Base-by-base conservation (phyloP, 2,329 filamentous ascomycete species). In the Grosmannia huntii region DNA sequence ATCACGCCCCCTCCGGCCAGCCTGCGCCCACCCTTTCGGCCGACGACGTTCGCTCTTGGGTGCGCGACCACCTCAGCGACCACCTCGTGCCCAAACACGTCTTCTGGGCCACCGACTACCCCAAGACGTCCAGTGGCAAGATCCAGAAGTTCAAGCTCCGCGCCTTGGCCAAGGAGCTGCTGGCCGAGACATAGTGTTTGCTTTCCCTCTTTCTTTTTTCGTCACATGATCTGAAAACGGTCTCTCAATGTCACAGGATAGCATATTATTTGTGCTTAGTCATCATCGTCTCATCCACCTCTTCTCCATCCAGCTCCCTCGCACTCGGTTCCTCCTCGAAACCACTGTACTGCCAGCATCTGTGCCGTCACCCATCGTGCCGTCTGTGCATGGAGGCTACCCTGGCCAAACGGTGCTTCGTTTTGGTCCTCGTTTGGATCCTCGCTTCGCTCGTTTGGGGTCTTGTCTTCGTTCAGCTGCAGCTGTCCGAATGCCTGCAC, bases 111-210 rank as follows among this genome's bases (percentile, higher is more conserved):
- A 78, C 85, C 0, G 81, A 84, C n/a, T 95, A 89, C 68, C 92
- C 92, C 23, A 96, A 96, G 79, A 99, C 94, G 41, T 88, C 90
- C 6, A 96, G 90, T 69, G 92, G 92, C 27, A 99, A 99, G 81
- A 91, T 97, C 58, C 90, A 96, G 74, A 96, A 97, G 74, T 96
- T 87, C 69, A 92, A 86, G 74, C 70, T 97, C 66, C 81, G 82
- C 66, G 86, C 90, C 19, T 74, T 79, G 66, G 91, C 63, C 19
- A 57, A 56, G 54, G 5, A 46, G 33, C 6, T 61, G 36, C 1
- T 61, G n/a, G 46, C n/a, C n/a, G 16, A 28, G 23, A 28, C 7
- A 44, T 21, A n/a, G n/a, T n/a, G 41, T 44, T 44, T 44, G 14
- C n/a, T n/a, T 44, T 44, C 3, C 6, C 7, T 28, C 5, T 38